Conservation (phyloP, 495 filamentous ascomycete genomes). For the Cairneyella variabilis region DNA sequence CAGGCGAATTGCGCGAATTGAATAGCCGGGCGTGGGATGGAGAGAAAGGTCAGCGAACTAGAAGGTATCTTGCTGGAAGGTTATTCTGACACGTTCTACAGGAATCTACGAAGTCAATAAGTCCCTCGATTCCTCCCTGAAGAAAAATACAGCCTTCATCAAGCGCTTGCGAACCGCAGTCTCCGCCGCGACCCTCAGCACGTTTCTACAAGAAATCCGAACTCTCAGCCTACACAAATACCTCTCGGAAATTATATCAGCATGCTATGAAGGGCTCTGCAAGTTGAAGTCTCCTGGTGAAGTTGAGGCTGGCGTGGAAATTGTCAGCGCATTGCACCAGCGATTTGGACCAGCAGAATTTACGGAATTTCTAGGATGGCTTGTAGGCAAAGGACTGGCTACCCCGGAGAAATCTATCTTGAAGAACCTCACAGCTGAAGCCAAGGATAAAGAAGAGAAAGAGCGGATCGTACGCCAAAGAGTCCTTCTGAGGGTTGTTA, state of each 20-base stretch:
- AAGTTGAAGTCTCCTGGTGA: constrained; percentile 87
- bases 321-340: constrained; percentile 92
- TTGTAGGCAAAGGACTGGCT: constrained; percentile 85
- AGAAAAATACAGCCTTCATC: constrained; percentile 99
- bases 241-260: constrained; percentile 96
- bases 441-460: constrained; percentile 92
- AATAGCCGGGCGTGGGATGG: constrained; percentile 87
- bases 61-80: neutral
- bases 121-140: constrained; percentile 91
- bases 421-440: constrained; percentile 73
- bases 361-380: constrained; percentile 87
- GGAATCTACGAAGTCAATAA: constrained; percentile 75
- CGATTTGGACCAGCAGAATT: constrained; percentile 90
- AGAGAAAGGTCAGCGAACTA: constrained; percentile 63
- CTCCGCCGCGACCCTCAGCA: constrained; percentile 67
- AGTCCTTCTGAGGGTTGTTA: constrained; percentile 80
- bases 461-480: constrained; percentile 85
- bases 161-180: constrained; percentile 92
- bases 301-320: constrained; percentile 85
- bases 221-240: constrained; percentile 95
- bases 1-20: constrained; percentile 85
- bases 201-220: constrained; percentile 87
- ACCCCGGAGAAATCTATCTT: constrained; percentile 86
- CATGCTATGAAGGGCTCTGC: constrained; percentile 92
- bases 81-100: constrained; percentile 32